Conservation (phyloP, 345 rosid genomes). For the Salix exigua region DNA sequence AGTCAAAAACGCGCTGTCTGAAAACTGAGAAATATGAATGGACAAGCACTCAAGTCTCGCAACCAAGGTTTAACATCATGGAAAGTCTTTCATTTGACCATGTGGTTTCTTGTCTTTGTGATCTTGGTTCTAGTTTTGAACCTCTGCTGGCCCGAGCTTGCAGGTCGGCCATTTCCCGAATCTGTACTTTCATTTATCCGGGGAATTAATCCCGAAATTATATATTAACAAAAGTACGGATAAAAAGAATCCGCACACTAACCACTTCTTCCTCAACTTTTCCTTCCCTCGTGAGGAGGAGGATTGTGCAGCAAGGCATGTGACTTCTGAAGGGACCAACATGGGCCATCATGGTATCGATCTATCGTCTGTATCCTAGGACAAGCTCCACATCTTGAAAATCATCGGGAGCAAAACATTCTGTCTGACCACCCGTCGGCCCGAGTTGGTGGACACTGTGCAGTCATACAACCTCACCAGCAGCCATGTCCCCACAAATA, state of each 20-base stretch:
- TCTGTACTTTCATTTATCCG: not conserved
- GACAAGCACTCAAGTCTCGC: not conserved
- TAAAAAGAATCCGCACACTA: not conserved
- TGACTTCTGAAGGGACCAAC: constrained; percentile 15
- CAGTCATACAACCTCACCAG: constrained; percentile 7
- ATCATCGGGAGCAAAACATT: constrained; percentile 9
- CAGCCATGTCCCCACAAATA: not conserved
- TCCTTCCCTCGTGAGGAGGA: not conserved
- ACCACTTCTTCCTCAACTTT: not conserved
- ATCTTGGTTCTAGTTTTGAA: not conserved
- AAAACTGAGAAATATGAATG: not conserved
- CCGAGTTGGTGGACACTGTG: not conserved
- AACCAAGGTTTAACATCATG: not conserved
- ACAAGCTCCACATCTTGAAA: constrained; percentile 10
- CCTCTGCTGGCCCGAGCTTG: not conserved
- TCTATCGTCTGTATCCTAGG: not conserved
- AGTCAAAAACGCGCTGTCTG: not conserved
- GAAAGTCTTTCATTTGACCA: not conserved
- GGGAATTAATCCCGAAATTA: not conserved
- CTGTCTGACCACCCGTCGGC: constrained; percentile 1
- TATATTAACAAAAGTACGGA: no score
- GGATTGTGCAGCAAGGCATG: constrained; percentile 19
- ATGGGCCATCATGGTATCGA: constrained; percentile 18
- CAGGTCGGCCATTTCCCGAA: not conserved
- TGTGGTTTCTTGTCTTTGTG: not conserved